Base-by-base conservation (phyloP, 2,329 filamentous ascomycete genomes). In the Diplodia sapinea region DNA sequence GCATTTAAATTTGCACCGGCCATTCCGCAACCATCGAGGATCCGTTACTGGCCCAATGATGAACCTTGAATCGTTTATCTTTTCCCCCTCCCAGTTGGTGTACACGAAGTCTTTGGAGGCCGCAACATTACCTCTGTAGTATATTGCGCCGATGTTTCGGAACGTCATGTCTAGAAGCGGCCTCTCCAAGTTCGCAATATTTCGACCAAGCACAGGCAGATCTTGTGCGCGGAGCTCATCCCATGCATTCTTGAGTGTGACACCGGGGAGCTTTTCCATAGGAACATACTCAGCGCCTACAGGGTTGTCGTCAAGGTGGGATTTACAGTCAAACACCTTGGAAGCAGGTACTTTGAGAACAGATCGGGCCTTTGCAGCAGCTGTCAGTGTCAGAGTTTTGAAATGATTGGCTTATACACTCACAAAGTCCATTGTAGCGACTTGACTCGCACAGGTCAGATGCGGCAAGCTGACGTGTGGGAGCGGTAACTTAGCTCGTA, bases 401-500 rank as follows among this genome's bases (percentile, higher is more conserved):
- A 4, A 15, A 40, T 13, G 17, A 17, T 26, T 13, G 13, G 20
- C 8, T 6, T 11, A 36, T 17, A 3, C 6, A 55, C 52, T n/a
- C 52, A 33, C 52, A 55, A 36, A 55, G 31, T 55, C 52, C 52
- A 55, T 36, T n/a, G 52, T 20, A 36, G 52, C 52, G 26, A 55
- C 52, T 20, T 55, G 29, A 17, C 17, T 55, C 7, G 52, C 52
- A 20, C 52, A 55, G 8, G 29, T 55, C 52, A 55, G 29, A 31
- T 54, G 50, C 13, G 50, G 50, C 5, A 50, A 12, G 50, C 50
- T 52, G 23, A 26, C 50, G 23, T 52, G 23, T 23, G 50, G 50
- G 1, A 52, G 50, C 3, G 50, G 12, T 52, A 52, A 4, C 23
- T 52, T 52, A 52, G 50, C 20, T 26, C 26, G 23, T 52, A 52